Evolutionary conservation across 805 yeast species (phyloP).

Genomic region (Tetrapisispora taiwanensis): DNA sequence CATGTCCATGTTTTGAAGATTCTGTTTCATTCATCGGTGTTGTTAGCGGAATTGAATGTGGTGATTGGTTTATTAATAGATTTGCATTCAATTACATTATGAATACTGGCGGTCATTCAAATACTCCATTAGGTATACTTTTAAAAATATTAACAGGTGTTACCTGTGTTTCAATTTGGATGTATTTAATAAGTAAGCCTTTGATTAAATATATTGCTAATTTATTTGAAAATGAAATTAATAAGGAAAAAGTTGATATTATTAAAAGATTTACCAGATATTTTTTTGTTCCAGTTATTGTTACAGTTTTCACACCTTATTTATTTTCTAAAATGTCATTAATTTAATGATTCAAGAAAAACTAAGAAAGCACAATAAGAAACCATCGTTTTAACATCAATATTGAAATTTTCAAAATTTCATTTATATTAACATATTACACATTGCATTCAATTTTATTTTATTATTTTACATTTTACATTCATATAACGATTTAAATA

Average conservation of each 20-base stretch:
- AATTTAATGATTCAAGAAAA: not conserved
- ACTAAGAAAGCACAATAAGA: too few species aligned
- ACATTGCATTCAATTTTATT: too few species aligned
- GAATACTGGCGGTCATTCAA: conserved; percentile 8
- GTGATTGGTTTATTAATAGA: conserved; percentile 42
- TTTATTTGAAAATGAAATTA: conserved; percentile 18
- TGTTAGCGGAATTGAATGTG: conserved; percentile 62
- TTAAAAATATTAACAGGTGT: conserved; percentile 43
- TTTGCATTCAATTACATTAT: conserved; percentile 22
- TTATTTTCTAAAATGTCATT: not conserved
- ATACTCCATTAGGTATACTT: conserved; percentile 32
- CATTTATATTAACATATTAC: too few species aligned
- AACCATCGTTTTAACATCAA: too few species aligned
- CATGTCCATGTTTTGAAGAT: conserved; percentile 95
- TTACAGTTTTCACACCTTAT: conserved; percentile 31
- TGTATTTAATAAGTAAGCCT: conserved; percentile 53
- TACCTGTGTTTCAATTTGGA: conserved; percentile 58
- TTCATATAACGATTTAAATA: too few species aligned
- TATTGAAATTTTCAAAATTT: too few species aligned
- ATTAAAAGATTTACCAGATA: conserved; percentile 70
- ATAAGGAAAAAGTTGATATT: conserved; percentile 49
- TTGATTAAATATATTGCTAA: conserved; percentile 32
- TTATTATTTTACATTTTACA: too few species aligned
- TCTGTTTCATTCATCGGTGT: conserved; percentile 91
- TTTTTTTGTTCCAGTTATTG: conserved; percentile 62